These are phyloP conservation scores for Macrolepiota dolichaula DNA, from an alignment of 768 basidiomycete genomes.

Conservation along the genomic window DNA sequence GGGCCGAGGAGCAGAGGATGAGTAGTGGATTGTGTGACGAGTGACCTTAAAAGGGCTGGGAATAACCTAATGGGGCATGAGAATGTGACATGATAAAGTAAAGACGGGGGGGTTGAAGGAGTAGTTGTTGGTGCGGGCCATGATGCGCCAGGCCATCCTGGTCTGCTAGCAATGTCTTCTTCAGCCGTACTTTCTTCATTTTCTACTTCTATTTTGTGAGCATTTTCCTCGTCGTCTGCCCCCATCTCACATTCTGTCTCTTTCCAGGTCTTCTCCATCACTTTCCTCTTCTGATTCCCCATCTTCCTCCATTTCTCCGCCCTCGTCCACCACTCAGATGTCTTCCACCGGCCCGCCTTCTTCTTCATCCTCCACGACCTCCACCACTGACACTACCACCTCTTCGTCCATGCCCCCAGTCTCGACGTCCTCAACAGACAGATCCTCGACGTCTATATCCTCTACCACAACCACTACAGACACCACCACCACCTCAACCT, in stretches of 20 bases:
- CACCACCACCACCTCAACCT: slow-evolving; percentile 15
- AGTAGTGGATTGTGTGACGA: neutral
- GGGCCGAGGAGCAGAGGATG: neutral
- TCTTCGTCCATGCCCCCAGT: slow-evolving; percentile 18
- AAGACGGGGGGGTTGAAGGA: neutral
- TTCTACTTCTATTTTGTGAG: neutral
- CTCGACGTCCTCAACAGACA: slow-evolving; percentile 9
- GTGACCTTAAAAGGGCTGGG: neutral
- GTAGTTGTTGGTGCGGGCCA: slow-evolving; percentile 12
- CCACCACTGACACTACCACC: slow-evolving; percentile 16
- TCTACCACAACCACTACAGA: slow-evolving; percentile 3
- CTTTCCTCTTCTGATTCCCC: slow-evolving; percentile 18
- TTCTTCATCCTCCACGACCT: slow-evolving; percentile 16
- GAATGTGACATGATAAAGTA: slow-evolving; percentile 4
- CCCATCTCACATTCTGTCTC: slow-evolving; percentile 16
- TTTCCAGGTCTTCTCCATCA: slow-evolving; percentile 15
- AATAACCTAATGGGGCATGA: neutral
- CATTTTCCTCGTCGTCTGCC: slow-evolving; percentile 16
- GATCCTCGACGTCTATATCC: neutral
- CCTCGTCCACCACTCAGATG: slow-evolving; percentile 11
- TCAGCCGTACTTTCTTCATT: neutral
- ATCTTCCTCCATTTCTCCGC: slow-evolving; percentile 16
- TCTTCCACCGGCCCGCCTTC: slow-evolving; percentile 13
- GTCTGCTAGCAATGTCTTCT: slow-evolving; percentile 4
- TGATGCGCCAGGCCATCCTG: neutral